phyloP scores from a whole-genome alignment of 306 rosid species.

The Hylodesmum podocarpum region DNA sequence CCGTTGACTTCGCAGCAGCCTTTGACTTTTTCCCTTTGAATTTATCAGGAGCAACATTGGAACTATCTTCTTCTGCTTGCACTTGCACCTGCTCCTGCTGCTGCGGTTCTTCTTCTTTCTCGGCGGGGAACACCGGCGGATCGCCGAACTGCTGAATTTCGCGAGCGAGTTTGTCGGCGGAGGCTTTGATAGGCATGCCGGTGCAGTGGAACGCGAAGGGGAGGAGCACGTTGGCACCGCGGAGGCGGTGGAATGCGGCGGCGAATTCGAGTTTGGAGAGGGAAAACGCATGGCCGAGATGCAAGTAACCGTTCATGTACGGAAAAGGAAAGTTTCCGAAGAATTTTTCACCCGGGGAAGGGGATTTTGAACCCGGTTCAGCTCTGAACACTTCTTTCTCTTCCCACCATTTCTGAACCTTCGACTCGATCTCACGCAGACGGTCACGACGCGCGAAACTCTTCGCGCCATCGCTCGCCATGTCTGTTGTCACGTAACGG shows the following conservation, averaged over 20 bases:
- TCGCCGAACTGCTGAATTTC: constrained; percentile 73
- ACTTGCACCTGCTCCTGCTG: constrained; percentile 29
- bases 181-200: constrained; percentile 97
- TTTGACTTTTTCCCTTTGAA: constrained; percentile 92
- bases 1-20: constrained; percentile 67
- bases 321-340: constrained; percentile 93
- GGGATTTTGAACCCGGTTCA: constrained; percentile 64
- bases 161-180: constrained; percentile 84
- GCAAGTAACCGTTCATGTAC: constrained; percentile 87
- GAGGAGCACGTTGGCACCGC: constrained; percentile 83
- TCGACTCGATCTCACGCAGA: constrained; percentile 68
- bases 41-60: constrained; percentile 52
- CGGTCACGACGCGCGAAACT: constrained; percentile 81
- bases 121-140: constrained; percentile 66
- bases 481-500: constrained; percentile 37
- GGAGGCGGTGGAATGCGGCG: constrained; percentile 75
- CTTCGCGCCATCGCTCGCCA: constrained; percentile 61
- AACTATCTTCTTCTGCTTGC: constrained; percentile 38
- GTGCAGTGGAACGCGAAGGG: constrained; percentile 97
- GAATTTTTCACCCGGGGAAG: constrained; percentile 71
- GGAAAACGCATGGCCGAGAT: constrained; percentile 83
- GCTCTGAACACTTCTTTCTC: constrained; percentile 70
- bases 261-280: constrained; percentile 85
- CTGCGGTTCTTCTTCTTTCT: constrained; percentile 37
- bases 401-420: constrained; percentile 79